Percentiles rank a stretch among this genome's conserved stretches.
Conservation (phyloP, 768 basidiomycete species). For the Scleroderma bovista region DNA sequence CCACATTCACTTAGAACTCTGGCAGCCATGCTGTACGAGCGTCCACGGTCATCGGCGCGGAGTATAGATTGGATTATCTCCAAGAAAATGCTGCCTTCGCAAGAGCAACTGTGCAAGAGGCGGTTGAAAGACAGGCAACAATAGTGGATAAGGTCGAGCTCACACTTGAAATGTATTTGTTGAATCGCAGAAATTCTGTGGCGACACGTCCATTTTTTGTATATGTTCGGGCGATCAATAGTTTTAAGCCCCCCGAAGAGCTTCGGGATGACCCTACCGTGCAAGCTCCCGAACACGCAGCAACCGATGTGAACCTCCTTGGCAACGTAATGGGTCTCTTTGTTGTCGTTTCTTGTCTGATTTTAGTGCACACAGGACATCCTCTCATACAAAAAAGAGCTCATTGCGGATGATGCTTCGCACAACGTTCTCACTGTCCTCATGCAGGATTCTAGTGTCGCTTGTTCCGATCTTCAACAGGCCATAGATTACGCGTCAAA, state of each 20-base stretch:
- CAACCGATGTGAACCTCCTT: constrained; percentile 11
- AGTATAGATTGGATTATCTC: background rate
- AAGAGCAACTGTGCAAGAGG: constrained; percentile 14
- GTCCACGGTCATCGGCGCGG: background rate
- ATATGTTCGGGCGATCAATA: constrained; percentile 12
- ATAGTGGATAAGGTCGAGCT: constrained; percentile 1
- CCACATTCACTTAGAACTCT: background rate
- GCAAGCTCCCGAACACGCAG: constrained; percentile 5
- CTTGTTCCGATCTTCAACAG: constrained; percentile 11
- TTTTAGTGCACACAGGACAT: constrained; percentile 12
- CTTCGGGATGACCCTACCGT: constrained; percentile 11
- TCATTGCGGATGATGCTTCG: constrained; percentile 13
- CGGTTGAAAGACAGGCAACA: constrained; percentile 12
- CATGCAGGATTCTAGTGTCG: constrained; percentile 14
- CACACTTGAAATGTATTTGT: constrained; percentile 13
- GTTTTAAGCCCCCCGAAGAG: constrained; percentile 8
- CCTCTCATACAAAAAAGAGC: constrained; percentile 21
- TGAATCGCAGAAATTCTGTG: constrained; percentile 7
- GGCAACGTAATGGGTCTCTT: constrained; percentile 9
- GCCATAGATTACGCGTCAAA: constrained; percentile 16
- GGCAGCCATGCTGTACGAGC: background rate
- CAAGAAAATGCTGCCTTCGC: constrained; percentile 11
- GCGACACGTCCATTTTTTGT: constrained; percentile 12
- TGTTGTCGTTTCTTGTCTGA: background rate
- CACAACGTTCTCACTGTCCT: constrained; percentile 21